Percentiles rank a stretch among this genome's conserved stretches.
These are phyloP conservation scores for Lophiostoma macrostomum DNA, from an alignment of 495 filamentous ascomycete species.

Conservation along the genomic window DNA sequence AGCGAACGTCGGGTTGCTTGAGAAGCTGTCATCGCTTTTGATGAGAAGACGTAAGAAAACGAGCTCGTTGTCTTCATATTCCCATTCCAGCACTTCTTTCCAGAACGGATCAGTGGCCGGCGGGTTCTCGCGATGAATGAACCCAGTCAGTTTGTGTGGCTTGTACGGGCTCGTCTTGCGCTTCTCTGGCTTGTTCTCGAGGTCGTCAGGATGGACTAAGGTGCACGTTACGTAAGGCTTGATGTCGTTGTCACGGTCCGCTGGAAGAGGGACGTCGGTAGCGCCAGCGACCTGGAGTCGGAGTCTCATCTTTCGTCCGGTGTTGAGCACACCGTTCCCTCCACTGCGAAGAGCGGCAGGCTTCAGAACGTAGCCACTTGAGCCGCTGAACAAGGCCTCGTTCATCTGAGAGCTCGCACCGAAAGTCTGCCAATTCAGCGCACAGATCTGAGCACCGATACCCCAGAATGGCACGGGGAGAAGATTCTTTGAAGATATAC, in stretches of 20 bases:
- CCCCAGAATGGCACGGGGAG: conserved; percentile 52
- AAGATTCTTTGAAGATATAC: conserved; percentile 55
- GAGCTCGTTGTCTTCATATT: conserved; percentile 54
- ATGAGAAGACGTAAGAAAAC: conserved; percentile 52
- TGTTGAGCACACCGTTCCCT: conserved; percentile 43
- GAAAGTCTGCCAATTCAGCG: conserved; percentile 59
- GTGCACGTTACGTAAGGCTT: conserved; percentile 56
- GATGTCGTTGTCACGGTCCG: conserved; percentile 39
- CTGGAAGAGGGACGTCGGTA: conserved; percentile 47
- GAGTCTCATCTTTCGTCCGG: conserved; percentile 40
- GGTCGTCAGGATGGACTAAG: conserved; percentile 46
- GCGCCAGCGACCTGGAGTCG: conserved; percentile 50
- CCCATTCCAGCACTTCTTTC: conserved; percentile 54
- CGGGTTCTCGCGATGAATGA: conserved; percentile 46
- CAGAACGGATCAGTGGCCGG: conserved; percentile 49
- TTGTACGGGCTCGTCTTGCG: conserved; percentile 51
- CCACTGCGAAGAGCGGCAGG: conserved; percentile 48
- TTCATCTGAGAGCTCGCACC: conserved; percentile 54
- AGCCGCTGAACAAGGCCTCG: conserved; percentile 54
- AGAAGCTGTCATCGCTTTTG: conserved; percentile 53
- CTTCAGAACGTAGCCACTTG: conserved; percentile 55
- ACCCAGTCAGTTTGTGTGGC: conserved; percentile 44
- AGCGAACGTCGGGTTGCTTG: conserved; percentile 49
- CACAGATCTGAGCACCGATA: conserved; percentile 54
- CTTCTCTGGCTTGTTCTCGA: conserved; percentile 44